phyloP scores from a whole-genome alignment of 148 eudicot genomes.

The Persicaria maculosa region DNA sequence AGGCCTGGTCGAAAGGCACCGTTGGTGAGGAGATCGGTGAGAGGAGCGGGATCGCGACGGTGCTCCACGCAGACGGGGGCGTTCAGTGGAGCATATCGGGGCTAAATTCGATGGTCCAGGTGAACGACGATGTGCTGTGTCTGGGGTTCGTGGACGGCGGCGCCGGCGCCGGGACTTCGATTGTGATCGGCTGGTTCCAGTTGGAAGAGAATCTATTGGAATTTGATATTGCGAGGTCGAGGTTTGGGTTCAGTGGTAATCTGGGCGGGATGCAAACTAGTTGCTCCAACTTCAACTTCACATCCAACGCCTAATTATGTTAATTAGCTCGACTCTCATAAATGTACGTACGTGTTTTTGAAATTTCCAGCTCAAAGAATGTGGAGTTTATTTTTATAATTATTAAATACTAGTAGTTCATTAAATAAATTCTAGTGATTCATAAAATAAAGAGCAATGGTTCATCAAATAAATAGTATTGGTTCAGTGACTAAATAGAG shows the following conservation, averaged over 20 bases:
- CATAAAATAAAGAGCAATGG: too few relatives aligned
- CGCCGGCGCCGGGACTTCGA: conserved; percentile 38
- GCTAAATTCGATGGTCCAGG: conserved; percentile 57
- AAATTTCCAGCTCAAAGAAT: too few relatives aligned
- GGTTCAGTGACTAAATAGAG: too few relatives aligned
- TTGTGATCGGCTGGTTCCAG: conserved; percentile 64
- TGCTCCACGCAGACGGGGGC: conserved; percentile 26
- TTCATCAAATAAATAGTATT: too few relatives aligned
- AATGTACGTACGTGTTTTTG: too few relatives aligned
- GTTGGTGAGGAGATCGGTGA: too few relatives aligned
- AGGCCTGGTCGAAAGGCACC: too few relatives aligned
- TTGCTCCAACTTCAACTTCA: conserved; percentile 73
- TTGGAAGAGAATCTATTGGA: conserved; percentile 59
- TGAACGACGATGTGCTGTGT: conserved; percentile 40
- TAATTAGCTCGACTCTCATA: too few relatives aligned
- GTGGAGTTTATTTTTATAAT: too few relatives aligned
- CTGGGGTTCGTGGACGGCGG: conserved; percentile 61
- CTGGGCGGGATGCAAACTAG: conserved; percentile 38
- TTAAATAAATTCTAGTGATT: too few relatives aligned
- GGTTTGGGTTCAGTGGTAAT: conserved; percentile 49
- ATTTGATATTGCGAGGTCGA: conserved; percentile 53
- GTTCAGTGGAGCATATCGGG: conserved; percentile 42
- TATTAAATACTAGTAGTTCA: too few relatives aligned
- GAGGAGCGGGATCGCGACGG: too few relatives aligned
- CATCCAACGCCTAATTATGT: conserved; percentile 23